phyloP scores from a whole-genome alignment of 2,329 filamentous ascomycete genomes.

The Fusarium clavum region DNA sequence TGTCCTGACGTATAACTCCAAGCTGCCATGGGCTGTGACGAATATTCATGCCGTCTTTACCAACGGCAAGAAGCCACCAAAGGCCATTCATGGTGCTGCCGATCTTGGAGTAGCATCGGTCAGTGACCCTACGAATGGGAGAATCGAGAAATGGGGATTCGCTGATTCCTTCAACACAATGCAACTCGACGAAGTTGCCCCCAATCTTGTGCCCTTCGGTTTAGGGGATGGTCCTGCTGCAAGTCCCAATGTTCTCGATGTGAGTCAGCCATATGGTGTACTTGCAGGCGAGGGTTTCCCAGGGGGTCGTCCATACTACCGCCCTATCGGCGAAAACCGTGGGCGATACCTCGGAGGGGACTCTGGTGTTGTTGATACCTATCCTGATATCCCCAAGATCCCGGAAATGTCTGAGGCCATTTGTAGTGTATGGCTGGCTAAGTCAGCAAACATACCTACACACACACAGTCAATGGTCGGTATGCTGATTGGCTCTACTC shows the following conservation, averaged over 20 bases:
- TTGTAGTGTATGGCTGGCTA: constrained; percentile 89
- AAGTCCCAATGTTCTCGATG: constrained; percentile 87
- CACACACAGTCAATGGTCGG: constrained; percentile 83
- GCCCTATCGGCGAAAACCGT: constrained; percentile 77
- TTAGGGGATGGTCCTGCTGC: constrained; percentile 82
- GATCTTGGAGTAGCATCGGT: constrained; percentile 82
- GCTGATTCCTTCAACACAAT: constrained; percentile 79
- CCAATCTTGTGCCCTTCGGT: constrained; percentile 80
- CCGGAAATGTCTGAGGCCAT: constrained; percentile 77
- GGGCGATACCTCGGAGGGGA: constrained; percentile 78
- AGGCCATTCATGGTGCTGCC: constrained; percentile 84
- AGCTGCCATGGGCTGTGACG: constrained; percentile 81
- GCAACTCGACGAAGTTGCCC: constrained; percentile 82
- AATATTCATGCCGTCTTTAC: constrained; percentile 83
- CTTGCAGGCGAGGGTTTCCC: constrained; percentile 88
- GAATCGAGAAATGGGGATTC: constrained; percentile 84
- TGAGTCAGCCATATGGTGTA: constrained; percentile 86
- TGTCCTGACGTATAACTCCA: constrained; percentile 86
- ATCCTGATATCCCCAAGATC: constrained; percentile 81
- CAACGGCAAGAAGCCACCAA: constrained; percentile 77
- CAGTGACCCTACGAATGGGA: constrained; percentile 82
- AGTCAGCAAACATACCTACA: constrained; percentile 76
- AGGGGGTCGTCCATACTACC: constrained; percentile 83
- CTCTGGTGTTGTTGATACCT: constrained; percentile 69
- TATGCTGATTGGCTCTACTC: constrained; percentile 84